A percentile compares a stretch with the other conserved stretches of the same genome.
These are phyloP conservation scores for Aspergillus hortae DNA, from an alignment of 2,329 filamentous ascomycete species.

Conservation along the genomic window DNA sequence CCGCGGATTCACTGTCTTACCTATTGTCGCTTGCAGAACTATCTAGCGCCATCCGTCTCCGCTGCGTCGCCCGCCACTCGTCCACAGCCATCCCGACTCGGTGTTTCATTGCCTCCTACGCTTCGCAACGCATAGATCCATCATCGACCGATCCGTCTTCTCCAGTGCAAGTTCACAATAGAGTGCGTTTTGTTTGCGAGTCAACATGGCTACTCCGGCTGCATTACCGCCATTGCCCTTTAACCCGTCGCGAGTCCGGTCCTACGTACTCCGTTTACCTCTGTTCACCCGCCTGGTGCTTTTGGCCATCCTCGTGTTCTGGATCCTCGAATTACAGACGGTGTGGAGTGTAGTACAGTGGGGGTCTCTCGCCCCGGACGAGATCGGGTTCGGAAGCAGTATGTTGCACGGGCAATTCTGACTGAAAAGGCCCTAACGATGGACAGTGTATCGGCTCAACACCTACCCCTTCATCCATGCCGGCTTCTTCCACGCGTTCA, in stretches of 20 bases:
- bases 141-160: neutral
- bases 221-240: conserved; percentile 56
- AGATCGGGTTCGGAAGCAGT: conserved; percentile 70
- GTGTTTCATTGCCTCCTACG: neutral
- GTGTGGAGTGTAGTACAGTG: conserved; percentile 71
- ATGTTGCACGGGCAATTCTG: conserved; percentile 34
- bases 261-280: conserved; percentile 80
- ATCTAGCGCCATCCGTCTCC: too few relatives aligned
- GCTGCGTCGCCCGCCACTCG: too few relatives aligned
- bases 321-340: conserved; percentile 65
- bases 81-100: neutral
- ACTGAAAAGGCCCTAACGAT: neutral
- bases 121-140: neutral
- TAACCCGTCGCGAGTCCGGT: conserved; percentile 69
- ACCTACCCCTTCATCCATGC: conserved; percentile 86
- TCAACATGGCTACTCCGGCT: conserved; percentile 44
- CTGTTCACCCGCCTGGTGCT: conserved; percentile 75
- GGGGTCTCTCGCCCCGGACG: conserved; percentile 73
- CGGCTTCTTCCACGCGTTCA: conserved; percentile 72
- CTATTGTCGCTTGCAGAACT: neutral
- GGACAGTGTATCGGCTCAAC: conserved; percentile 82
- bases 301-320: conserved; percentile 64
- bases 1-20: neutral
- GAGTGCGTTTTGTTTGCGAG: neutral
- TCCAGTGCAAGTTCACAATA: neutral